Evolutionary conservation across 306 rosid species (phyloP).

Genomic region (Dalbergia oliveri): DNA sequence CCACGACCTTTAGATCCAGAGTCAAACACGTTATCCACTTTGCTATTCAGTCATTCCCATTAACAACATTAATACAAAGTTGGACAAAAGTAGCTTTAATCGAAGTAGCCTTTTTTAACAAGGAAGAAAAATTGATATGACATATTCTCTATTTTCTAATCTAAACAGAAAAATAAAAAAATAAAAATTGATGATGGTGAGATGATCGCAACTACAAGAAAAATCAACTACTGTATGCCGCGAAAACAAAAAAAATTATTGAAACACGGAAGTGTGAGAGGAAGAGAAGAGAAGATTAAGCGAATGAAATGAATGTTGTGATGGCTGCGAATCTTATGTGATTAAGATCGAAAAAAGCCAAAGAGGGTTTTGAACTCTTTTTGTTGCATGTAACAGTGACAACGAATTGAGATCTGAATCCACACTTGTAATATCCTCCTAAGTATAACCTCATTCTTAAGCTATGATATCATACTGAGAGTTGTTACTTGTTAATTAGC

Average conservation of each 20-base stretch:
- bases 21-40: no score
- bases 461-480: no score
- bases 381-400: background rate
- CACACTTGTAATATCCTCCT: no score
- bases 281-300: background rate
- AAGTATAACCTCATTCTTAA: no score
- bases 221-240: background rate
- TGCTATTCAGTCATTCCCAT: no score
- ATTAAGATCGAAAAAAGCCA: background rate
- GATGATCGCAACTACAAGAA: background rate
- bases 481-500: no score
- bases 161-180: background rate
- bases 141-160: background rate
- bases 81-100: no score
- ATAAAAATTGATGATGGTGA: background rate
- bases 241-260: background rate
- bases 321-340: background rate
- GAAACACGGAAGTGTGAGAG: background rate
- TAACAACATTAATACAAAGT: no score
- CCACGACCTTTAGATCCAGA: no score
- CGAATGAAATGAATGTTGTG: background rate
- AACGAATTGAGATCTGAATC: conserved; percentile 9
- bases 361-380: background rate
- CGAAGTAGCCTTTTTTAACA: background rate
- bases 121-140: background rate